Base-by-base conservation (phyloP, 177 flowering plant species). In the Vitis hybrid region DNA sequence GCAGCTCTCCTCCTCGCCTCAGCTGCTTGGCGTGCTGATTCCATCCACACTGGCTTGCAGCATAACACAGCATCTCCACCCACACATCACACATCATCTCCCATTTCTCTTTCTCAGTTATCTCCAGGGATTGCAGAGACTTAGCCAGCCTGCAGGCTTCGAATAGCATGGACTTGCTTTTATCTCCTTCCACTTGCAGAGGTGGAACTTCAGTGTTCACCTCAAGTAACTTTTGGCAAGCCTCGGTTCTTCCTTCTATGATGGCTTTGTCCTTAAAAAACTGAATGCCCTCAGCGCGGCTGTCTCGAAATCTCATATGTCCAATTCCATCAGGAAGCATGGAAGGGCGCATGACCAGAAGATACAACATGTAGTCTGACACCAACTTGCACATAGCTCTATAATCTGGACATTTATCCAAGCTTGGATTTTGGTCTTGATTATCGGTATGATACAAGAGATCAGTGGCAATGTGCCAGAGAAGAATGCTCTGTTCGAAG, bases 401-500 rank as follows among this genome's bases (percentile, higher is more conserved):
- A 5, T 7, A 40, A 40, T 40, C 52, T 63, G 46, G 19, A 24
- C 4, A 2, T 18, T 2, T 8, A 4, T 0, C 11, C 56, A 9
- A 18, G n/a, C 50, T 35, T 30, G 11, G 52, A 50, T 18, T 6
- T 27, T 11, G 21, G 3, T 18, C 67, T 30, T 15, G 54, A 11
- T 11, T 2, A 9, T 73, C 70, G 3, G 19, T 19, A 16, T 54
- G 3, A 65, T 76, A 67, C 56, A 76, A 74, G 18, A 81, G 18
- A 13, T 81, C 82, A 1, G 84, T 81, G 2, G 84, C 84, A 51
- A 81, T 70, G 66, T 81, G 84, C 84, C 80, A 81, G 18, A 81
- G 46, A 52, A 81, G 79, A 40, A 81, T 72, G 68, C 76, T 74
- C 7, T 72, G 80, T 51, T 77, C 72, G 8, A 80, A 80, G 6